Percentiles rank a stretch among this genome's conserved stretches.
These are phyloP conservation scores for Fusarium palustre DNA, from an alignment of 2,329 filamentous ascomycete genomes.

Conservation along the genomic window DNA sequence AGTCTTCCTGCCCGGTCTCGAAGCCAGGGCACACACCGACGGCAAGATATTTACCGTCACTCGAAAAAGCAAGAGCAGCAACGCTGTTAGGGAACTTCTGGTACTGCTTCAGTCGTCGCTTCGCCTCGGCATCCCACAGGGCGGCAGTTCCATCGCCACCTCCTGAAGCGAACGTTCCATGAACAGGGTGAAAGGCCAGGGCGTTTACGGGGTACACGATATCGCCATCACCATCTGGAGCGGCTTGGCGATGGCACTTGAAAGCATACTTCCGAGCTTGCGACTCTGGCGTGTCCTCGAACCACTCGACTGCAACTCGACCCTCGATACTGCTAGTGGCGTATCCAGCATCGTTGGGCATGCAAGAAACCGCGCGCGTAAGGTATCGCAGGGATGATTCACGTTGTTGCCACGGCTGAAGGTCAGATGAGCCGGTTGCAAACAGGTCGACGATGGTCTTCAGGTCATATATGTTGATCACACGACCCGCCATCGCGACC, in stretches of 20 bases:
- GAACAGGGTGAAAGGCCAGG: conserved; percentile 84
- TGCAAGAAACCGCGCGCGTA: conserved; percentile 91
- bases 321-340: conserved; percentile 94
- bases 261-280: conserved; percentile 97
- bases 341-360: conserved; percentile 96
- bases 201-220: conserved; percentile 94
- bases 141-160: conserved; percentile 93
- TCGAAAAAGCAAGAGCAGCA: conserved; percentile 80
- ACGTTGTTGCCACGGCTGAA: conserved; percentile 90
- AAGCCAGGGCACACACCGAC: conserved; percentile 88
- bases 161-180: conserved; percentile 88
- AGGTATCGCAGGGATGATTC: conserved; percentile 97
- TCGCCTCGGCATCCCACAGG: conserved; percentile 91
- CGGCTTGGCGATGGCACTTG: conserved; percentile 92
- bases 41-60: conserved; percentile 81
- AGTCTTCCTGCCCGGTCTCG: conserved; percentile 86
- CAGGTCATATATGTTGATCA: conserved; percentile 96
- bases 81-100: conserved; percentile 85
- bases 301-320: conserved; percentile 96
- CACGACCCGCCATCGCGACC: conserved; percentile 92
- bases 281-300: conserved; percentile 87
- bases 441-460: conserved; percentile 70
- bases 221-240: conserved; percentile 73
- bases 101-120: conserved; percentile 90
- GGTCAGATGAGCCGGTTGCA: conserved; percentile 55